Evolutionary conservation across 768 basidiomycete species (phyloP).

Genomic region (Mycena venus): DNA sequence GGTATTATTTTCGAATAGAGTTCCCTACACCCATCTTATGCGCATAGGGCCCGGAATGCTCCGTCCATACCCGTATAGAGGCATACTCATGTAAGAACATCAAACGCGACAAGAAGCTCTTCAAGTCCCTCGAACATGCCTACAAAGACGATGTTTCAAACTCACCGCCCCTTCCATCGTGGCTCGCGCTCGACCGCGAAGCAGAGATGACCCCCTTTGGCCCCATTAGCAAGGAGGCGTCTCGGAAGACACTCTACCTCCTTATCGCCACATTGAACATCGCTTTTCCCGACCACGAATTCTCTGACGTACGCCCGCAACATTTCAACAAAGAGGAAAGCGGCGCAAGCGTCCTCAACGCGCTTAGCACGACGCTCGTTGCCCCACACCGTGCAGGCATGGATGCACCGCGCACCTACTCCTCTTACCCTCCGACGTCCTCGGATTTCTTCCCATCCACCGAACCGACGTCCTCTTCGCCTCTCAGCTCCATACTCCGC

Average conservation of each 20-base stretch:
- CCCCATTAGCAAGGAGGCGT: slow-evolving; percentile 85
- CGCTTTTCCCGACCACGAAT: slow-evolving; percentile 98
- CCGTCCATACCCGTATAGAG: slow-evolving; percentile 93
- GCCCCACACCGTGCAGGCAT: slow-evolving; percentile 78
- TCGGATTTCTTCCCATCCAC: slow-evolving; percentile 84
- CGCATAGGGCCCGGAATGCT: slow-evolving; percentile 86
- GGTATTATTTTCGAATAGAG: not conserved
- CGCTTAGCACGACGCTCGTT: slow-evolving; percentile 86
- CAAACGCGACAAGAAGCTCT: slow-evolving; percentile 96
- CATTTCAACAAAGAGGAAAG: slow-evolving; percentile 91
- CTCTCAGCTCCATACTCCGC: slow-evolving; percentile 66
- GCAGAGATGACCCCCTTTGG: slow-evolving; percentile 91
- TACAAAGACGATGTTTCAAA: slow-evolving; percentile 86
- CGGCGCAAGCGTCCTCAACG: slow-evolving; percentile 83
- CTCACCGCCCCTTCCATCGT: slow-evolving; percentile 88
- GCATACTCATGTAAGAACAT: slow-evolving; percentile 99
- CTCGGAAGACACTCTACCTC: slow-evolving; percentile 94
- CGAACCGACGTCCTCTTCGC: slow-evolving; percentile 79
- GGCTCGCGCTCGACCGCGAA: slow-evolving; percentile 78
- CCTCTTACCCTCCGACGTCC: slow-evolving; percentile 83
- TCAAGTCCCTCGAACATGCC: slow-evolving; percentile 90
- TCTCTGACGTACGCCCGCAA: slow-evolving; percentile 90
- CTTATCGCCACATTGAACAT: slow-evolving; percentile 97
- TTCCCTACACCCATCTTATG: not conserved
- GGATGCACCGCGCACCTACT: slow-evolving; percentile 84